Evolutionary conservation across 2,329 filamentous ascomycete genomes (phyloP).

Genomic region (Cladophialophora psammophila): DNA sequence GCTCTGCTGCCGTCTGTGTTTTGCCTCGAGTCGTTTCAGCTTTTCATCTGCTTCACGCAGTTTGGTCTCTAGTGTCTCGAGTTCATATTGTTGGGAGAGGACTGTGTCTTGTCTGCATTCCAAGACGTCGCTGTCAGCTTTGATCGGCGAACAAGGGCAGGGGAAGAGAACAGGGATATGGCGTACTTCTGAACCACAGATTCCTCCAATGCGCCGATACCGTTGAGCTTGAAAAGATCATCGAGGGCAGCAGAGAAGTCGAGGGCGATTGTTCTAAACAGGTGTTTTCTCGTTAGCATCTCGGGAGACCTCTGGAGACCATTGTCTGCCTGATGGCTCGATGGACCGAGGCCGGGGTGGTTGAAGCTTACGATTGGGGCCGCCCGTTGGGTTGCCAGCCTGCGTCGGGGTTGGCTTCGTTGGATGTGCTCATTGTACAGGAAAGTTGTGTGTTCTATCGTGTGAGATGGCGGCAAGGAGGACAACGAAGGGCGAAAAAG

Average conservation of each 20-base stretch:
- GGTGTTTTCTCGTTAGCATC: background rate
- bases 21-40: constrained; percentile 57
- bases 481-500: background rate
- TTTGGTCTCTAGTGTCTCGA: constrained; percentile 83
- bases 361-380: constrained; percentile 76
- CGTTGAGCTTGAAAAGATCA: constrained; percentile 88
- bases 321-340: background rate
- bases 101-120: constrained; percentile 77
- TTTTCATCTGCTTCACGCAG: constrained; percentile 86
- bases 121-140: background rate
- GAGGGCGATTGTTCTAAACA: constrained; percentile 77
- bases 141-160: background rate
- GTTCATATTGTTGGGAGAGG: constrained; percentile 75
- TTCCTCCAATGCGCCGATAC: constrained; percentile 74
- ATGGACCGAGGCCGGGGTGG: constrained; percentile 40
- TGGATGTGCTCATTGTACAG: constrained; percentile 19
- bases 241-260: constrained; percentile 87
- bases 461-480: background rate
- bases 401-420: constrained; percentile 24
- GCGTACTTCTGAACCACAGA: constrained; percentile 79
- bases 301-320: background rate
- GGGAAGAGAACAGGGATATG: constrained; percentile 42
- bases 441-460: background rate
- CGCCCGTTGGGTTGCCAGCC: constrained; percentile 62
- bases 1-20: constrained; percentile 33